Evolutionary conservation across 345 rosid genomes (phyloP), one percentile per base, ranked within the genome.

Genomic region (Xanthoceras sorbifolium): DNA sequence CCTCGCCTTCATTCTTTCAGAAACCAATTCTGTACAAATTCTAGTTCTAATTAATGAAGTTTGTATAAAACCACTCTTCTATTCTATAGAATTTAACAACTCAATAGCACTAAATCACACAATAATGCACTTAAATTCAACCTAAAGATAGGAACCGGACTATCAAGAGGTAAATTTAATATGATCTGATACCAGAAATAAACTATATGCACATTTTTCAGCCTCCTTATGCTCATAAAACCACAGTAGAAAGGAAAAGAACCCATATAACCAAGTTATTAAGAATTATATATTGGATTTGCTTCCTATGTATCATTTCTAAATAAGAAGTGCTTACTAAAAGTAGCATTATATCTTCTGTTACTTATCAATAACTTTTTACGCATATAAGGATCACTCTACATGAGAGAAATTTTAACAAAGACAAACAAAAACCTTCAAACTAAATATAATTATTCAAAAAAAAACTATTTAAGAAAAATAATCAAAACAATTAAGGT

Each of bases 401-500:
- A 44, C 32, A 22, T 32, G 2, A 32, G 48, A 63, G 25, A 29
- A 34, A 57, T 1, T 14, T 0, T 8, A 76, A 72, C 46, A 69
- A 12, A 67, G 40, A 11, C 15, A 31, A 61, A 62, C 5, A 62
- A 73, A 11, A 64, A 44, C 50, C 23, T 50, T 42, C 36, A 42
- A 28, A 64, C 36, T 6, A 54, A 25, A 29, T 67, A 38, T 3
- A 32, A 25, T 3, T 15, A 25, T 29, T 48, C 22, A 69, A 26
- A 76, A 7, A 50, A 34, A 36, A 50, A 57, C 25, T 25, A 68
- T n/a, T n/a, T 22, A 14, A 10, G 5, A 71, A 31, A 38, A 42
- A 71, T 64, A 44, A 70, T 31, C 36, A 75, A 17, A 12, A 20
- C 66, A 40, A 67, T 4, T 46, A 3, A 55, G 71, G 64, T 69